A percentile compares a stretch with the other conserved stretches of the same genome.
These are phyloP conservation scores for Amaranthus palmeri DNA, from an alignment of 148 eudicot genomes.

Conservation along the genomic window DNA sequence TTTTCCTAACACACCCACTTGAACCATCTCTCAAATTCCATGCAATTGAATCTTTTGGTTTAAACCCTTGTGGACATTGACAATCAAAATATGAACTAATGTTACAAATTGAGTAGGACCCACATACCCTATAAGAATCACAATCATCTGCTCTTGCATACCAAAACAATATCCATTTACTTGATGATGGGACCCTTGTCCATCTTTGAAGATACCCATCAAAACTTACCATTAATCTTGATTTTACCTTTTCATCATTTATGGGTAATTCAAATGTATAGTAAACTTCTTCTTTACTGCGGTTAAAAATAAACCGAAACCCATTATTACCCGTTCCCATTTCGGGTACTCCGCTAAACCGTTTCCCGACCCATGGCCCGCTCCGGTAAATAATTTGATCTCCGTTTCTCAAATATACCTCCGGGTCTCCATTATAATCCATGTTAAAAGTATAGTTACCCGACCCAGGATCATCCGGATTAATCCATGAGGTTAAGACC, in stretches of 20 bases:
- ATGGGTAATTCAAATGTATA: slow-evolving; percentile 28
- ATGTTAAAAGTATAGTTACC: slow-evolving; percentile 31
- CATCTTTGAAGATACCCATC: slow-evolving; percentile 31
- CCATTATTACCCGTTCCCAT: slow-evolving; percentile 33
- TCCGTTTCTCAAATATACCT: slow-evolving; percentile 24
- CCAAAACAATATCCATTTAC: slow-evolving; percentile 57
- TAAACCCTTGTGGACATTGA: slow-evolving; percentile 49
- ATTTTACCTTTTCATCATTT: slow-evolving; percentile 24
- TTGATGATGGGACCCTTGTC: slow-evolving; percentile 40
- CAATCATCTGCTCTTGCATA: slow-evolving; percentile 60
- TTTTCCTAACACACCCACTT: slow-evolving; percentile 42
- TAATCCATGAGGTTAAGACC: slow-evolving; percentile 33
- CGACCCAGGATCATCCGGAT: slow-evolving; percentile 23
- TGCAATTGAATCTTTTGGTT: slow-evolving; percentile 34
- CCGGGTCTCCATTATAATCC: slow-evolving; percentile 41
- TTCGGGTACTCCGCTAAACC: slow-evolving; percentile 77
- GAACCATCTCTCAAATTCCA: slow-evolving; percentile 60
- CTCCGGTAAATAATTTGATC: slow-evolving; percentile 33
- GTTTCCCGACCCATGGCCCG: slow-evolving; percentile 85
- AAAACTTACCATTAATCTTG: slow-evolving; percentile 37
- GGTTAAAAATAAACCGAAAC: slow-evolving; percentile 33
- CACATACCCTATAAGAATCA: slow-evolving; percentile 51
- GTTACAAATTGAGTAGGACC: slow-evolving; percentile 46
- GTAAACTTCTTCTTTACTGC: slow-evolving; percentile 23
- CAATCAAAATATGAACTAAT: slow-evolving; percentile 36